Evolutionary conservation across 1,284 basidiomycete genomes (phyloP).

Genomic region (Papiliotrema laurentii): DNA sequence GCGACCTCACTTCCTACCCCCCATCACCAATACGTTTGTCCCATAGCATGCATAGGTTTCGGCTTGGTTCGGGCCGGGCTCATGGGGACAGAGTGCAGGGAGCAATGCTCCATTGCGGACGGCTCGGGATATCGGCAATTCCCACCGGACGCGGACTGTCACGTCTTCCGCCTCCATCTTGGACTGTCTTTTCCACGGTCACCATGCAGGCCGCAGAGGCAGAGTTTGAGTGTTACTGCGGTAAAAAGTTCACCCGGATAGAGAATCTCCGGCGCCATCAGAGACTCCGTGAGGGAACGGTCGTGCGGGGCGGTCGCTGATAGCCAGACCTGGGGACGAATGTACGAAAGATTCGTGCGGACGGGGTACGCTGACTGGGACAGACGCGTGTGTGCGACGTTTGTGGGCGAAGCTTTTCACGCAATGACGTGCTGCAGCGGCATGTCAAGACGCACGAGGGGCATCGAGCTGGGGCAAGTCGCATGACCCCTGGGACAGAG

Average conservation of each 20-base stretch:
- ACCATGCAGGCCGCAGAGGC: background rate
- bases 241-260: background rate
- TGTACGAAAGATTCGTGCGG: background rate
- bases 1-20: constrained; percentile 1
- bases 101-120: background rate
- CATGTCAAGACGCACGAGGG: constrained; percentile 1
- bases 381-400: background rate
- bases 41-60: background rate
- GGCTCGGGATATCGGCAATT: background rate
- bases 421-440: background rate
- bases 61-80: background rate
- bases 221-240: background rate
- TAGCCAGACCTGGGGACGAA: too few relatives aligned
- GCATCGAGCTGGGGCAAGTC: background rate
- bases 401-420: background rate
- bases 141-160: too few relatives aligned
- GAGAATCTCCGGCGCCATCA: constrained; percentile 1
- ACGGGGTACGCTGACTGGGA: background rate
- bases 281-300: background rate
- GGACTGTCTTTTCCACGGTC: background rate
- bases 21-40: background rate
- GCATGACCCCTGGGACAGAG: background rate
- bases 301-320: too few relatives aligned
- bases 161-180: background rate
- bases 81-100: background rate